A percentile compares a stretch with the other conserved stretches of the same genome.
phyloP scores from a whole-genome alignment of 371 early-diverging fungal genomes.

The Dichotomocladium elegans region DNA sequence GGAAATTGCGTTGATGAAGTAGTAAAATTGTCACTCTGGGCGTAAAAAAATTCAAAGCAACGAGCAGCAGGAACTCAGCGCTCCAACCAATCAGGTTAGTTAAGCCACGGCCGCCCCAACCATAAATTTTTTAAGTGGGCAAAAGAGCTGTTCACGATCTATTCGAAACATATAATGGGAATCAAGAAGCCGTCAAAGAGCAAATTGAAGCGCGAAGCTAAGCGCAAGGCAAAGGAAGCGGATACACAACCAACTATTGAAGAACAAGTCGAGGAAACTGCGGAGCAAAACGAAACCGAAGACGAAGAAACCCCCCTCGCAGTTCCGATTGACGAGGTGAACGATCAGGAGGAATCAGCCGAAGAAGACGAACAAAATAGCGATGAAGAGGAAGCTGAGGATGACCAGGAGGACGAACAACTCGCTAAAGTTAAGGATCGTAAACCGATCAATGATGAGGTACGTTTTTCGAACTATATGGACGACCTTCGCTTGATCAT shows the following conservation, averaged over 20 bases:
- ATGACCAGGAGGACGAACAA: slow-evolving; percentile 3
- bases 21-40: too few relatives aligned
- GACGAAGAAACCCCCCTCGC: slow-evolving; percentile 12
- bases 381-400: not conserved
- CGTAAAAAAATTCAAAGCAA: too few relatives aligned
- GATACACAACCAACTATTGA: slow-evolving; percentile 1
- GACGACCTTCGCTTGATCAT: not conserved
- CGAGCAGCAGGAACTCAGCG: too few relatives aligned
- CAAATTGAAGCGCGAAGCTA: slow-evolving; percentile 1
- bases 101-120: too few relatives aligned
- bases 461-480: not conserved
- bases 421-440: not conserved
- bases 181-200: slow-evolving; percentile 6
- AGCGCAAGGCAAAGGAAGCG: slow-evolving; percentile 1
- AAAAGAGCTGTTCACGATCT: slow-evolving; percentile 1
- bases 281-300: not conserved
- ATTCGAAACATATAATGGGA: not conserved
- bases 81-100: too few relatives aligned
- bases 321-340: slow-evolving; percentile 45
- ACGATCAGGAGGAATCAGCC: slow-evolving; percentile 61
- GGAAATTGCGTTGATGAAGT: too few relatives aligned
- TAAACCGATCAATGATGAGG: slow-evolving; percentile 1
- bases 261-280: not conserved
- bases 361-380: slow-evolving; percentile 1
- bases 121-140: too few relatives aligned